Evolutionary conservation across 257 asterid species (phyloP), one percentile per base, ranked within the genome.

Genomic region (Lycium ferocissimum): DNA sequence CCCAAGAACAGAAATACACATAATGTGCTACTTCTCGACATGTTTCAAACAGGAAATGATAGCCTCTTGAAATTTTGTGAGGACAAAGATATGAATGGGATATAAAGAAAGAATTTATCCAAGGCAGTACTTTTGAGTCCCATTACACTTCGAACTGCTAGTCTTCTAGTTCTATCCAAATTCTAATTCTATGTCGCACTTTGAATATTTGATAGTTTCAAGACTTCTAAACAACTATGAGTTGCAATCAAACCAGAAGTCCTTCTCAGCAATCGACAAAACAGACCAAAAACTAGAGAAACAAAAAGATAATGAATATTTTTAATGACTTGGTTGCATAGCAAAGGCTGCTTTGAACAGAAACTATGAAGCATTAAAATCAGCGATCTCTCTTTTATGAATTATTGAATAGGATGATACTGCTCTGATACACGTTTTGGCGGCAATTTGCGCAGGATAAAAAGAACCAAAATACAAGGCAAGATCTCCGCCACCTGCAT

Each of bases 401-500:
- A 54, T 58, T 76, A 86, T 45, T 83, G 93, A 88, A 94, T 91
- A 11, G 97, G 92, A 83, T 91, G 95, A 86, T 93, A 93, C 67
- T 90, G 97, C 33, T 93, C 96, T 0, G 95, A 89, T 82, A 88
- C 89, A 14, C 93, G 89, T 75, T 89, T 91, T 15, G 96, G 95
- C 37, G 98, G 97, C 54, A 94, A 87, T 92, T 91, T 93, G 58
- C 98, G 91, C 85, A 94, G 79, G 84, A 94, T 93, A 88, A 86
- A 94, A 43, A 94, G 91, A 85, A 94, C 97, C 67, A 93, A 91
- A 37, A 92, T 90, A 37, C 94, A 91, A 49, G 97, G 98, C 62
- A 94, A 83, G 81, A 93, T 91, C 91, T 94, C 98, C 56, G 92
- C 98, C 85, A 94, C 88, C 98, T 94, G 97, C 73, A 62, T 17